These are phyloP conservation scores for Mrakia frigida DNA, from an alignment of 768 basidiomycete species.

Conservation along the genomic window DNA sequence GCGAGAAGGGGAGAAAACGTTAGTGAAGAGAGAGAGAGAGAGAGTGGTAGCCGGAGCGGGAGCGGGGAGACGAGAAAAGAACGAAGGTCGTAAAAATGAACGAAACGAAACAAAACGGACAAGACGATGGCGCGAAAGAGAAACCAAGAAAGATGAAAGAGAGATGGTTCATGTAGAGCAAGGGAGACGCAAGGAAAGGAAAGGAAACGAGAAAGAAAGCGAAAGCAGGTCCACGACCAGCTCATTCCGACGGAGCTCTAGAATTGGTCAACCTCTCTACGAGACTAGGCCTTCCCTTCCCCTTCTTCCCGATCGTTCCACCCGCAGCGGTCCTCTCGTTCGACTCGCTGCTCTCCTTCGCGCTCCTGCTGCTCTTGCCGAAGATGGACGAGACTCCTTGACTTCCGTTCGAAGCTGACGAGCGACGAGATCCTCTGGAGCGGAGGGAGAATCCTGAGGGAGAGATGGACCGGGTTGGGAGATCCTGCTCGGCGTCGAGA, in stretches of 20 bases:
- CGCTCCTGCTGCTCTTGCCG: background rate
- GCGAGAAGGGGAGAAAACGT: background rate
- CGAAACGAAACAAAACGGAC: background rate
- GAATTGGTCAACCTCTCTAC: background rate
- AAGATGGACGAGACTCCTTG: background rate
- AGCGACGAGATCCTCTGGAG: constrained; percentile 6
- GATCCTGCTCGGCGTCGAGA: background rate
- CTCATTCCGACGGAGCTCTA: background rate
- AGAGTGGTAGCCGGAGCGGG: background rate
- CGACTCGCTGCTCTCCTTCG: background rate
- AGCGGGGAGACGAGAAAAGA: background rate
- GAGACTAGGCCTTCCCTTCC: background rate
- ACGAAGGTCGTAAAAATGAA: background rate
- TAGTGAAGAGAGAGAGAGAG: background rate
- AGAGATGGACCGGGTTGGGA: background rate
- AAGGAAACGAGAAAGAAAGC: background rate
- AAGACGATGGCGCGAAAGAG: background rate
- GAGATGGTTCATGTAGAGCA: background rate
- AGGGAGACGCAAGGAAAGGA: background rate
- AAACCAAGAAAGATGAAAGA: background rate
- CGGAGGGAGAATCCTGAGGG: constrained; percentile 8
- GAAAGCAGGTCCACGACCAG: no score
- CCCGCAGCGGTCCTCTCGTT: background rate
- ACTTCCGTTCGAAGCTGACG: background rate
- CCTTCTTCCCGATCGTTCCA: background rate